Percentiles rank a stretch among this genome's conserved stretches.
These are phyloP conservation scores for Aegilops speltoides DNA, from an alignment of 176 grass and related monocot genomes.

Conservation along the genomic window DNA sequence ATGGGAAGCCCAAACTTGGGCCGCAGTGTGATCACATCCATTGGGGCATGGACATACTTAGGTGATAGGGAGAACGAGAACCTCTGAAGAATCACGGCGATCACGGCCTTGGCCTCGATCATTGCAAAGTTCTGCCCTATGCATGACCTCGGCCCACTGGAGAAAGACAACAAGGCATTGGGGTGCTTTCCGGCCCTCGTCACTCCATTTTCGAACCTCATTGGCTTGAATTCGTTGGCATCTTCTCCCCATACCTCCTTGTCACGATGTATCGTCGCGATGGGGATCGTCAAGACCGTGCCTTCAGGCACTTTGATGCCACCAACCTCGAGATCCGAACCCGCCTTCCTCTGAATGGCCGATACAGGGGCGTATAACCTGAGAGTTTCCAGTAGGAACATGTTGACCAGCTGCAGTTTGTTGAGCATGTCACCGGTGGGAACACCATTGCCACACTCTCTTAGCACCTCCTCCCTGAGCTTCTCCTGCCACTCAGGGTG, in stretches of 20 bases:
- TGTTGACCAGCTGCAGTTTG: conserved; percentile 32
- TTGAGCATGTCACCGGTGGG: conserved; percentile 25
- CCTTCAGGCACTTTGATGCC: conserved; percentile 18
- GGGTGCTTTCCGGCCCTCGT: conserved; percentile 36
- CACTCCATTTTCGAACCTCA: conserved; percentile 43
- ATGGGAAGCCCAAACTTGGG: conserved; percentile 42
- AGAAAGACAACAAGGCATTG: conserved; percentile 43
- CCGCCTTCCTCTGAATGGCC: neutral
- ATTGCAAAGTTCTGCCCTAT: conserved; percentile 57
- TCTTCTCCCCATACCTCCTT: conserved; percentile 53
- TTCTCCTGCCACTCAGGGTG: conserved; percentile 47
- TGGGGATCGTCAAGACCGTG: neutral
- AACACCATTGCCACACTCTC: conserved; percentile 29
- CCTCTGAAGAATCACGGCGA: conserved; percentile 43
- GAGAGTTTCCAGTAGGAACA: conserved; percentile 34
- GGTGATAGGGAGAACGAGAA: conserved; percentile 40
- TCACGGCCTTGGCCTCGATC: conserved; percentile 44
- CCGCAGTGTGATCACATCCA: conserved; percentile 2
- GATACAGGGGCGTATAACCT: conserved; percentile 24
- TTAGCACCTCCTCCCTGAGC: conserved; percentile 42
- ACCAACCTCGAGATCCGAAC: neutral
- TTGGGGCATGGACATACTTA: conserved; percentile 31
- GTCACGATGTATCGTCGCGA: conserved; percentile 25
- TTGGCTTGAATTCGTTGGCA: conserved; percentile 43
- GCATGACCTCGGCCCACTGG: conserved; percentile 38